Percentiles rank a stretch among this genome's conserved stretches.
phyloP scores from a whole-genome alignment of 2,329 filamentous ascomycete species.

The Scleromitrula shiraiana region DNA sequence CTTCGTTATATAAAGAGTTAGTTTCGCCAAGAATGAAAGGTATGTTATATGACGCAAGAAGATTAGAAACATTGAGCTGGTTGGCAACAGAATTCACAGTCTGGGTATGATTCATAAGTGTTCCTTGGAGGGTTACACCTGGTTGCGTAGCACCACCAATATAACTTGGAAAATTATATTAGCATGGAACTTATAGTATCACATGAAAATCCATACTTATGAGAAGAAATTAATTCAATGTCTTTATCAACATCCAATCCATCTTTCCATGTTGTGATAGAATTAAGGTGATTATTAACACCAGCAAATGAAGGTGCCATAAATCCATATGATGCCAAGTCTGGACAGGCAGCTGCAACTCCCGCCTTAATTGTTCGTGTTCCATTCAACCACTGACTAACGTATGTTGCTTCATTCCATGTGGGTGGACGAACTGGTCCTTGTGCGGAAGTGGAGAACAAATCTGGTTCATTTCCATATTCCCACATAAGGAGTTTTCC shows the following conservation, averaged over 20 bases:
- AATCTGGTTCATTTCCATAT: conserved; percentile 57
- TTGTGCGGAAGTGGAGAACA: conserved; percentile 46
- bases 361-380: conserved; percentile 40
- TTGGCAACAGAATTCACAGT: conserved; percentile 41
- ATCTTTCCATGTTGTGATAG: conserved; percentile 42
- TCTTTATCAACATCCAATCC: conserved; percentile 42
- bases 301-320: conserved; percentile 53
- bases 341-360: conserved; percentile 42
- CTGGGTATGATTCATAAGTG: conserved; percentile 54
- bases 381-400: conserved; percentile 49
- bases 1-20: conserved; percentile 56
- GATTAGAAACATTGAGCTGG: conserved; percentile 25
- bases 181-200: not conserved
- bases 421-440: conserved; percentile 41
- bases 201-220: conserved; percentile 43
- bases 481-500: conserved; percentile 50
- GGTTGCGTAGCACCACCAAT: conserved; percentile 51
- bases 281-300: conserved; percentile 41
- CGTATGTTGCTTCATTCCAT: conserved; percentile 49
- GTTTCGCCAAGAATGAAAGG: conserved; percentile 35
- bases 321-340: conserved; percentile 41
- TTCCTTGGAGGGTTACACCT: conserved; percentile 53
- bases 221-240: conserved; percentile 47
- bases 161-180: conserved; percentile 39
- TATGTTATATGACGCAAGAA: conserved; percentile 30